phyloP scores from a whole-genome alignment of 495 filamentous ascomycete genomes.

The Cairneyella variabilis region DNA sequence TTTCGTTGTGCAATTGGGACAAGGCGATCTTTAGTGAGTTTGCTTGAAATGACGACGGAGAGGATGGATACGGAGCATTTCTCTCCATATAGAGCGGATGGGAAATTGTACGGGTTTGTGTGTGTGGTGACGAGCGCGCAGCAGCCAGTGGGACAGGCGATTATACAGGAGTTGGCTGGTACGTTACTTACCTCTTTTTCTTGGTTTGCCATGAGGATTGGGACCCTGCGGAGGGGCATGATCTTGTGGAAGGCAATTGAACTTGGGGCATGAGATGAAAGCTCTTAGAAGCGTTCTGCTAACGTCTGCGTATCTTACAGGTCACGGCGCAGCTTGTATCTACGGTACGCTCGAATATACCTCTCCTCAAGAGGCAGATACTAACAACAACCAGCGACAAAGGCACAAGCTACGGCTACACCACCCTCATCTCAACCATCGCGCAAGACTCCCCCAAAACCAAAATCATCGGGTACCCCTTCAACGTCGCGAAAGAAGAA shows the following conservation, averaged over 20 bases:
- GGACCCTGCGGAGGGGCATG: neutral
- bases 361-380: too few species aligned
- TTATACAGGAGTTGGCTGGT: constrained; percentile 54
- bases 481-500: constrained; percentile 50
- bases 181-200: constrained; percentile 4
- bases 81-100: constrained; percentile 54
- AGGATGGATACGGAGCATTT: constrained; percentile 45
- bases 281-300: constrained; percentile 12
- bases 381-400: constrained; percentile 24
- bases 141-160: constrained; percentile 54
- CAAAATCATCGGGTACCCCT: constrained; percentile 55
- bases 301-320: constrained; percentile 33
- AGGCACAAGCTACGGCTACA: constrained; percentile 10
- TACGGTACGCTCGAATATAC: constrained; percentile 46
- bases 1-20: neutral
- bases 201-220: neutral
- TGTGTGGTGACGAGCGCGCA: constrained; percentile 59
- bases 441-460: constrained; percentile 43
- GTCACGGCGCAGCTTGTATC: constrained; percentile 60
- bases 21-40: neutral
- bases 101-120: constrained; percentile 60
- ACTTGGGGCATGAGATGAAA: too few species aligned
- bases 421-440: constrained; percentile 30
- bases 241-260: too few species aligned
- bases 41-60: neutral